Conservation (phyloP, 768 basidiomycete genomes). For the Daedaleopsis nitida region DNA sequence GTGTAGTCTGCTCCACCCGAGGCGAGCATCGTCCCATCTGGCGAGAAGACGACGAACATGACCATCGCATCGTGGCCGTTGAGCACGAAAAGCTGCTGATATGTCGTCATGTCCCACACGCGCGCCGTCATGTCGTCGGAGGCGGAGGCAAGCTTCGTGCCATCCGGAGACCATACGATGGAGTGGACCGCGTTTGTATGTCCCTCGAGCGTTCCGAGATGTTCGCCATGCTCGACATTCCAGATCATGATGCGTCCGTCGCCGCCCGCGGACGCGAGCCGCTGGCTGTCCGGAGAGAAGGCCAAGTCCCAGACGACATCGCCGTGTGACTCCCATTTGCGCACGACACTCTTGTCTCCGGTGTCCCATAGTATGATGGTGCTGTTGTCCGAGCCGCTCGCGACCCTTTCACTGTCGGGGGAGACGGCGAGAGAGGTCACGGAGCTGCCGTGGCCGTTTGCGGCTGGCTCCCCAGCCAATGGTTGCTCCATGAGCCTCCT, state of each 20-base stretch:
- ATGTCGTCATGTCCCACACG: constrained; percentile 15
- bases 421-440: constrained; percentile 15
- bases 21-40: constrained; percentile 10
- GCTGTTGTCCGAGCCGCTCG: constrained; percentile 14
- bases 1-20: constrained; percentile 4
- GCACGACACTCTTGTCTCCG: neutral
- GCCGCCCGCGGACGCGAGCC: constrained; percentile 11
- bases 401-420: constrained; percentile 9
- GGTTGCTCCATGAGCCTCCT: neutral
- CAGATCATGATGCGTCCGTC: constrained; percentile 9
- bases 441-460: neutral
- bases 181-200: constrained; percentile 1
- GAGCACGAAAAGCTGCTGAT: constrained; percentile 2
- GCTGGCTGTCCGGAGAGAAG: constrained; percentile 23
- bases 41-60: constrained; percentile 14
- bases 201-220: constrained; percentile 6
- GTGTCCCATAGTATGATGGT: constrained; percentile 17
- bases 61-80: constrained; percentile 11
- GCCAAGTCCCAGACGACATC: constrained; percentile 18
- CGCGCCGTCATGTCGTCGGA: constrained; percentile 45
- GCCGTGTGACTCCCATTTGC: constrained; percentile 12
- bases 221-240: constrained; percentile 4
- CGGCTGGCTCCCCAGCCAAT: neutral
- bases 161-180: constrained; percentile 16
- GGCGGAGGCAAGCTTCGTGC: constrained; percentile 41